phyloP scores from a whole-genome alignment of 169 alveolate genomes.

The Condylostoma magnum region DNA sequence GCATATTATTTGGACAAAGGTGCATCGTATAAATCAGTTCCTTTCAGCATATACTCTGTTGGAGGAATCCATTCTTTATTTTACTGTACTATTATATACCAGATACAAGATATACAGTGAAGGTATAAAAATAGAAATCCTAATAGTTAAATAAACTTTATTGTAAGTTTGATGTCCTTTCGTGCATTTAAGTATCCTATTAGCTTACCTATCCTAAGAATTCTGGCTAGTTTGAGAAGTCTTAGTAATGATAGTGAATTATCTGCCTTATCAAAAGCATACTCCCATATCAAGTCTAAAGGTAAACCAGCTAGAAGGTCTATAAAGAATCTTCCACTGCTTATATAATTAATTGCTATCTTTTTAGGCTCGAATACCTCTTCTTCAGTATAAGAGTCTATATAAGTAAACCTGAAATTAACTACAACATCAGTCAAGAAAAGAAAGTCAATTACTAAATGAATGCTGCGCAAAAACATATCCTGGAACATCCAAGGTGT shows the following conservation, averaged over 20 bases:
- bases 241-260: neutral
- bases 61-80: slow-evolving; percentile 1
- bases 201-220: neutral
- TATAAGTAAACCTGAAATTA: slow-evolving; percentile 41
- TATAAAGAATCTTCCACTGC: slow-evolving; percentile 15
- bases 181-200: neutral
- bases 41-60: neutral
- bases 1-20: neutral
- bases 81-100: neutral
- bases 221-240: neutral
- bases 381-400: slow-evolving; percentile 18
- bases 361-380: slow-evolving; percentile 16
- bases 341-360: slow-evolving; percentile 29
- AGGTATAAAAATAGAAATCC: neutral
- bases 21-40: neutral
- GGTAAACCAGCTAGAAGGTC: slow-evolving; percentile 44
- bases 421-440: slow-evolving; percentile 35
- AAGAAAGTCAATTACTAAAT: slow-evolving; percentile 17
- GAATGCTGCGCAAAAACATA: neutral
- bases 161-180: neutral
- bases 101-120: slow-evolving; percentile 12
- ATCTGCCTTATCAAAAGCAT: too few relatives aligned
- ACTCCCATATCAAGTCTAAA: slow-evolving; percentile 22
- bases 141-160: neutral
- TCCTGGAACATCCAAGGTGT: neutral